Conservation (phyloP, 2,329 filamentous ascomycete genomes). For the Calonectria leucothoes region DNA sequence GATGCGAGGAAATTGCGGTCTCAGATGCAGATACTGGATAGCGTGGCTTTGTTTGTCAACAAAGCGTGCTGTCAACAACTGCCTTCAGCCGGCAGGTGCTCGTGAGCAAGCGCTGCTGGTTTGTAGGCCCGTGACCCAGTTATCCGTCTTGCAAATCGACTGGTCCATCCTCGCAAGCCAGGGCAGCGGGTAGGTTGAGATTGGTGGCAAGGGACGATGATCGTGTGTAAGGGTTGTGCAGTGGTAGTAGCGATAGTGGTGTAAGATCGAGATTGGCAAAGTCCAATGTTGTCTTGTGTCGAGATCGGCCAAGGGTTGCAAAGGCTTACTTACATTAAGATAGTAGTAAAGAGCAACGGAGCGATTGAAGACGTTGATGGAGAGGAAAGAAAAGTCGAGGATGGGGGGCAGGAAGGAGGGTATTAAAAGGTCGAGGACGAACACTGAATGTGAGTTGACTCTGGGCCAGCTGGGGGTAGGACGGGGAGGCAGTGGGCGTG, state of each 20-base stretch:
- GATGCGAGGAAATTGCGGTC: neutral
- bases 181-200: neutral
- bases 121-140: neutral
- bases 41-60: neutral
- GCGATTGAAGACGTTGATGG: slow-evolving; percentile 26
- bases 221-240: neutral
- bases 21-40: neutral
- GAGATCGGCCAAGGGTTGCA: neutral
- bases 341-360: slow-evolving; percentile 20
- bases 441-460: slow-evolving; percentile 9
- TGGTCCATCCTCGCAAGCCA: neutral
- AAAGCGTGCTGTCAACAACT: neutral
- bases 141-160: neutral
- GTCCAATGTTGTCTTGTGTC: neutral
- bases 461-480: neutral
- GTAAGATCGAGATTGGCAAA: neutral
- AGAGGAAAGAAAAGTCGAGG: slow-evolving; percentile 7
- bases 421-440: slow-evolving; percentile 21
- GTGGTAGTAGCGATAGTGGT: neutral
- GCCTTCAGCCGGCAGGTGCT: neutral
- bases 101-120: neutral
- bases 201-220: neutral
- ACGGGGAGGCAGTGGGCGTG: neutral
- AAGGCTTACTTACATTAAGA: slow-evolving; percentile 18
- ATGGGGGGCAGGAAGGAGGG: slow-evolving; percentile 13